Conservation (phyloP, 345 rosid species). For the Litchi chinensis region DNA sequence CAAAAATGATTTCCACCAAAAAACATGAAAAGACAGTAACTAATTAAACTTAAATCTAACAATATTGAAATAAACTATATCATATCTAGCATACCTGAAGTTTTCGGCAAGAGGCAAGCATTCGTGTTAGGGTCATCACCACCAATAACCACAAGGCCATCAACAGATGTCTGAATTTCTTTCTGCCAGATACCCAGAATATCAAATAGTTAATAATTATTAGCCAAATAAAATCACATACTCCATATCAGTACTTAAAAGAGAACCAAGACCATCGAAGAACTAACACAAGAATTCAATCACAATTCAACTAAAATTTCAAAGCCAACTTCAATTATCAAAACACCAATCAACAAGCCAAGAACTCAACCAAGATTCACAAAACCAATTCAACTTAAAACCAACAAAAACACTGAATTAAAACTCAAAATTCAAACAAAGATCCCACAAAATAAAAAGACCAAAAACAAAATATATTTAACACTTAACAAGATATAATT, state of each 20-base stretch:
- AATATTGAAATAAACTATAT: neutral
- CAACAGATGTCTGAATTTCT: slow-evolving; percentile 10
- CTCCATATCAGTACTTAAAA: neutral
- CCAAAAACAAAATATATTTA: no score
- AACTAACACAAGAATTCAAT: neutral
- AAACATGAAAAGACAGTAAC: neutral
- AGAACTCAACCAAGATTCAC: no score
- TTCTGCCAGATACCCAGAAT: no score
- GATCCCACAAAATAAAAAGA: neutral
- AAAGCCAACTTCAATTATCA: neutral
- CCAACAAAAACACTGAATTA: no score
- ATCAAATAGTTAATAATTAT: neutral
- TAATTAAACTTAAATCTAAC: neutral
- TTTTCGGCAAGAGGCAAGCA: slow-evolving; percentile 94
- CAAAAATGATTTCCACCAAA: neutral
- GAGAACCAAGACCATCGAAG: neutral
- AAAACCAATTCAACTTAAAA: no score
- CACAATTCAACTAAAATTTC: neutral
- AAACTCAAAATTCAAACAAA: slow-evolving; percentile 4
- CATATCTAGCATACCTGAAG: slow-evolving; percentile 53
- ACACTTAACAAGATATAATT: no score
- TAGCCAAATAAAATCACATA: neutral
- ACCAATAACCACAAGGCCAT: slow-evolving; percentile 91
- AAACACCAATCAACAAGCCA: neutral
- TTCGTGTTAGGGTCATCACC: slow-evolving; percentile 99